Base-by-base conservation (phyloP, 768 basidiomycete genomes). In the Phanerodontia chrysosporium region DNA sequence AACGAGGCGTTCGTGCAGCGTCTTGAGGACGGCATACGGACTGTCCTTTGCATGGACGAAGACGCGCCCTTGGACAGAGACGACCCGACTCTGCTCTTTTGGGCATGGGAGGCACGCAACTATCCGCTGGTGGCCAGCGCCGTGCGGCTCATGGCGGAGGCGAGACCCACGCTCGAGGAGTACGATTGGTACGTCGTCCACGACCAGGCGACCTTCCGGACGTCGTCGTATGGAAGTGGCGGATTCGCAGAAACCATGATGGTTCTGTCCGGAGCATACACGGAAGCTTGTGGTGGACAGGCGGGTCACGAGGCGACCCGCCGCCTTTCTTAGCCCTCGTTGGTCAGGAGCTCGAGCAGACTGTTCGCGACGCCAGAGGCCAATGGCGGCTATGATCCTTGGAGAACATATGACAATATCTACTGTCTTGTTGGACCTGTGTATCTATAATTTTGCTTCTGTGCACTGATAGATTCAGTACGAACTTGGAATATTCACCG, bases 41-140 rank as follows among this genome's bases (percentile, higher is more conserved):
- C 22, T 8, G 46, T 18, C 13, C 24, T 48, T 13, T 28, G 46
- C 24, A 13, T 48, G 7, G 24, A 24, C 46, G 46, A 13, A 12
- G 24, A 25, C 24, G 22, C 46, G 5, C 13, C 46, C 3, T 22
- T 57, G 18, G 56, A 57, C 46, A 27, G 12, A 2, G 46, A 45
- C 27, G 56, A 57, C 25, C 12, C 9, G 32, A 25, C 10, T 16
- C 51, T 58, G 18, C 45, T 51, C 36, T 27, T 51, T 22, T 35
- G 35, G 24, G 49, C 57, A 21, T 58, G 57, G 57, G 49, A 58
- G 42, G 35, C 57, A 27, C 29, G 32, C 35, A 51, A 58, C 49
- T 49, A 52, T 24, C 49, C 57, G 3, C 16, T 16, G 3, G 57
- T 58, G 3, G 49, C 57, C 35, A 42, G 35, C n/a, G 51, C 27